A percentile compares a stretch with the other conserved stretches of the same genome.
These are phyloP conservation scores for Phytophthora pini DNA, from an alignment of 352 stramenopile species.

Conservation along the genomic window DNA sequence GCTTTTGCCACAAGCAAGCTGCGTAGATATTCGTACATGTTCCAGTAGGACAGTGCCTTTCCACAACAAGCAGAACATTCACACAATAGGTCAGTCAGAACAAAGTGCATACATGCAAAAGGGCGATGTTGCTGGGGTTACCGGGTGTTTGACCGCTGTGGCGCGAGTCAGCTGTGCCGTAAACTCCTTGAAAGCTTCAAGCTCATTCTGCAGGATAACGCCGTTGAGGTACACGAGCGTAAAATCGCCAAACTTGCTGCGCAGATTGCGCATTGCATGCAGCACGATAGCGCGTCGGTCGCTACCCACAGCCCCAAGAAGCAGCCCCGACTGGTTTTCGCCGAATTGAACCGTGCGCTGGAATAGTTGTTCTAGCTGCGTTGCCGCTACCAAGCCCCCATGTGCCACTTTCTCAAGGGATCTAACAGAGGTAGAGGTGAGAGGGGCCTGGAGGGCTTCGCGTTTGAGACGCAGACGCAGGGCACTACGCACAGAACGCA, in stretches of 20 bases:
- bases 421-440: not conserved
- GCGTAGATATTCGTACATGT: conserved; percentile 88
- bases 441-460: conserved; percentile 12
- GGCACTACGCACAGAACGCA: conserved; percentile 45
- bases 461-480: conserved; percentile 49
- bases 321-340: conserved; percentile 81
- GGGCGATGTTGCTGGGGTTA: conserved; percentile 16
- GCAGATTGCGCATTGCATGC: conserved; percentile 60
- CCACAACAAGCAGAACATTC: not conserved
- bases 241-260: conserved; percentile 45
- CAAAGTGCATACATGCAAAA: too few relatives aligned
- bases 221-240: conserved; percentile 80
- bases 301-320: conserved; percentile 66
- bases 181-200: conserved; percentile 88
- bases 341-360: conserved; percentile 72
- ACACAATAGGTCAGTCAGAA: not conserved
- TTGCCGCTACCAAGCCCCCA: conserved; percentile 14
- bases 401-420: not conserved
- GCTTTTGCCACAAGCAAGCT: conserved; percentile 64
- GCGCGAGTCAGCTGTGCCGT: conserved; percentile 67
- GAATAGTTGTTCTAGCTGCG: conserved; percentile 66
- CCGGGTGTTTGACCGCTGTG: conserved; percentile 66
- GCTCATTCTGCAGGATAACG: conserved; percentile 81
- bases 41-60: conserved; percentile 75
- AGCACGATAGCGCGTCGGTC: conserved; percentile 59